A percentile compares a stretch with the other conserved stretches of the same genome.
Evolutionary conservation across 1,284 basidiomycete species (phyloP).

Genomic region (Cryptococcus wingfieldii): DNA sequence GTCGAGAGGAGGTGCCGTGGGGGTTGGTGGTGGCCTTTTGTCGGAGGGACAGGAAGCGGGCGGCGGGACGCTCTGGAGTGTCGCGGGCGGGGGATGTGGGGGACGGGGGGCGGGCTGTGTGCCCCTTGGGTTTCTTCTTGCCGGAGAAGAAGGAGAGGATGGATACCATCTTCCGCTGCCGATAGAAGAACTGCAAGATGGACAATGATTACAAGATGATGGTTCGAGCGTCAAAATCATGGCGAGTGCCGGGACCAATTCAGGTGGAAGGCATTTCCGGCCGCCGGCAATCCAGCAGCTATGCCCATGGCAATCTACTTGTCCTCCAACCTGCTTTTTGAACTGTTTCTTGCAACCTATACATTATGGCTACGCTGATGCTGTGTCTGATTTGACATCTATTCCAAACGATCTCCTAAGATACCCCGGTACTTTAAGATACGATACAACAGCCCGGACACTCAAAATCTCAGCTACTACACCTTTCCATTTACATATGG

Average conservation of each 20-base stretch:
- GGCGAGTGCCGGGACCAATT: not conserved
- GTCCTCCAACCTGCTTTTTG: too few relatives aligned
- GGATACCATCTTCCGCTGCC: slow-evolving; percentile 25
- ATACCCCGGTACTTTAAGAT: too few relatives aligned
- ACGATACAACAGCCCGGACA: too few relatives aligned
- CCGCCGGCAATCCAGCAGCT: not conserved
- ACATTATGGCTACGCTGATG: too few relatives aligned
- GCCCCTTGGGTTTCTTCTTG: slow-evolving; percentile 26
- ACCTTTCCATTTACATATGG: too few relatives aligned
- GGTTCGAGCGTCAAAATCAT: not conserved
- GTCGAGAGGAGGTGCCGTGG: slow-evolving; percentile 7
- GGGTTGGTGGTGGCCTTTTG: slow-evolving; percentile 4
- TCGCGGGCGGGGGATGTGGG: not conserved
- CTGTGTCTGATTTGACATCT: too few relatives aligned
- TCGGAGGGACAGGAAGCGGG: slow-evolving; percentile 17
- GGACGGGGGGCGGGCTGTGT: not conserved
- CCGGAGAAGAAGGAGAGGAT: slow-evolving; percentile 32
- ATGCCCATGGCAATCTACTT: too few relatives aligned
- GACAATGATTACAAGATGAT: not conserved
- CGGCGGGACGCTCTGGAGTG: not conserved
- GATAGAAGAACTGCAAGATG: not conserved
- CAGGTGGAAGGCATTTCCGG: not conserved
- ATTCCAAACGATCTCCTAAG: too few relatives aligned
- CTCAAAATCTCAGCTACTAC: too few relatives aligned
- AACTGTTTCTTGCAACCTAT: too few relatives aligned